These are phyloP conservation scores for Boletus vermiculosoides DNA, from an alignment of 768 basidiomycete species.

Conservation along the genomic window DNA sequence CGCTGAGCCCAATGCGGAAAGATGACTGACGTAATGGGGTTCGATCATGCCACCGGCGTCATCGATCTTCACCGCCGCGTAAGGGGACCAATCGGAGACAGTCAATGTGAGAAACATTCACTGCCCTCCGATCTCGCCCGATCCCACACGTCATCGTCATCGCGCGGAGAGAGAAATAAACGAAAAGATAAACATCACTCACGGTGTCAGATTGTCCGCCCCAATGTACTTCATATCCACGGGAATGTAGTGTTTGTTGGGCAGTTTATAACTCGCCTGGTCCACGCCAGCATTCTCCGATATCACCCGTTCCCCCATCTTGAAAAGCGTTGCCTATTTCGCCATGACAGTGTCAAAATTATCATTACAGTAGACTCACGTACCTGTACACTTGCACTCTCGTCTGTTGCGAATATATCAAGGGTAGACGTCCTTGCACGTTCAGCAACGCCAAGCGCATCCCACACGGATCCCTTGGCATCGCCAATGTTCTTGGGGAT, in stretches of 20 bases:
- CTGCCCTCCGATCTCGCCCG: conserved; percentile 7
- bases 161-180: not conserved
- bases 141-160: conserved; percentile 21
- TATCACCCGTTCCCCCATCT: conserved; percentile 78
- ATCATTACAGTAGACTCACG: conserved; percentile 10
- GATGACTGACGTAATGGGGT: conserved; percentile 22
- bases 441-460: conserved; percentile 49
- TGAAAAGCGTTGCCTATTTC: conserved; percentile 82
- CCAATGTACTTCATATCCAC: conserved; percentile 78
- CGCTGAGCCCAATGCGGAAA: not conserved
- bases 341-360: not conserved
- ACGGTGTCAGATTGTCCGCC: conserved; percentile 70
- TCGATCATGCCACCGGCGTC: conserved; percentile 29
- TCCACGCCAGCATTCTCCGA: conserved; percentile 59
- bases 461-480: conserved; percentile 55
- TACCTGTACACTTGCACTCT: conserved; percentile 92
- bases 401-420: conserved; percentile 80
- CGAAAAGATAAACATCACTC: conserved; percentile 23
- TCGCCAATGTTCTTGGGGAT: conserved; percentile 35
- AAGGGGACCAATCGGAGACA: conserved; percentile 13
- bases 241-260: conserved; percentile 95
- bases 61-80: conserved; percentile 25
- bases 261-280: conserved; percentile 69
- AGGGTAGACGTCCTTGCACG: conserved; percentile 65
- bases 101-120: not conserved